Percentiles rank a stretch among this genome's conserved stretches.
Evolutionary conservation across 2,329 filamentous ascomycete species (phyloP).

Genomic region (Venturia carpophila): DNA sequence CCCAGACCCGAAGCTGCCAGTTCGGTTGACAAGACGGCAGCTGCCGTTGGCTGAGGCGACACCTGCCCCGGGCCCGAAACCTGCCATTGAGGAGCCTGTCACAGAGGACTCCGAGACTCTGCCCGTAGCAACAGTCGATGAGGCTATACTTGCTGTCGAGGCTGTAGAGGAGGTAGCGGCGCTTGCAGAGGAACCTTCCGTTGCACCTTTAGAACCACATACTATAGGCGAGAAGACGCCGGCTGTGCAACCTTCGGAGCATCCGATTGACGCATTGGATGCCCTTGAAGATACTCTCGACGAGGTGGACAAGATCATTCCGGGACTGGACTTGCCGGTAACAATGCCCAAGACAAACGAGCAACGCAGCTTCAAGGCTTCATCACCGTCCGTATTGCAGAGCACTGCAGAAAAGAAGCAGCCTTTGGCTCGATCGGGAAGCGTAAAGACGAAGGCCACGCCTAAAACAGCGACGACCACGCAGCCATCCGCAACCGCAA

Average conservation of each 20-base stretch:
- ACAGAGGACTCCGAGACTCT: constrained; percentile 21
- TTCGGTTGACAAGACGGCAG: constrained; percentile 15
- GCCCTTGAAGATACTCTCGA: constrained; percentile 46
- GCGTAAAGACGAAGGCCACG: neutral
- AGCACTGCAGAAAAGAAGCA: neutral
- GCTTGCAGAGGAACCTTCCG: neutral
- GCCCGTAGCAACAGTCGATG: neutral
- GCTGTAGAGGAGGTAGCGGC: neutral
- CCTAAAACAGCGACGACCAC: constrained; percentile 1
- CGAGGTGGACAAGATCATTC: constrained; percentile 30
- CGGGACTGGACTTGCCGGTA: constrained; percentile 13
- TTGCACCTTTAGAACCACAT: neutral
- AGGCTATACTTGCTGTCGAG: neutral
- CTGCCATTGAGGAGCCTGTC: constrained; percentile 23
- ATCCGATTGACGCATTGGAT: constrained; percentile 45
- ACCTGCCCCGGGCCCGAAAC: neutral
- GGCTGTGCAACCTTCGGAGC: constrained; percentile 19
- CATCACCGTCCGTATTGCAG: neutral
- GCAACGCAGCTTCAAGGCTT: neutral
- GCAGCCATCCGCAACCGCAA: constrained; percentile 7
- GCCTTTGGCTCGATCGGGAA: neutral
- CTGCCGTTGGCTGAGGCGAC: constrained; percentile 12
- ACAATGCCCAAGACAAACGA: neutral
- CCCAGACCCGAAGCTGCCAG: constrained; percentile 12
- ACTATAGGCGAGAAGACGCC: neutral